Conservation (phyloP, 176 grass and related monocot genomes). For the Aegilops sharonensis region DNA sequence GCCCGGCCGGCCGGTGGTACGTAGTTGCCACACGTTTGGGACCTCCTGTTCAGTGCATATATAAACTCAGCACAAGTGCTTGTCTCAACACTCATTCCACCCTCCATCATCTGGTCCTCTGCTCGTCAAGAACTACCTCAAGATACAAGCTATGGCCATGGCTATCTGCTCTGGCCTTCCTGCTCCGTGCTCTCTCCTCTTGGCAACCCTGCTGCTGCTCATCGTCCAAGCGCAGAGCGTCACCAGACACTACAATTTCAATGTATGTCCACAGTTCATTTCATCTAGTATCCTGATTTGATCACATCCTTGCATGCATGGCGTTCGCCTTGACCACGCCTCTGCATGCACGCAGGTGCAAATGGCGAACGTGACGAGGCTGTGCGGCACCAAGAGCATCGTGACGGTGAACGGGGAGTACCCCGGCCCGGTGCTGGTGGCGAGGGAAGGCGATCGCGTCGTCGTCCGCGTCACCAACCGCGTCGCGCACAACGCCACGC, state of each 20-base stretch:
- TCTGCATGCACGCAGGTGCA: conserved; percentile 41
- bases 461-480: conserved; percentile 66
- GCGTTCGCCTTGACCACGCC: too few species aligned
- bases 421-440: conserved; percentile 52
- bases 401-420: conserved; percentile 80
- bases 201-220: conserved; percentile 39
- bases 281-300: not conserved
- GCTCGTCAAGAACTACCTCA: not conserved
- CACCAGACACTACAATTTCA: conserved; percentile 60
- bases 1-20: conserved; percentile 21
- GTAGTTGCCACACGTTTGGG: conserved; percentile 17
- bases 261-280: conserved; percentile 30
- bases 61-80: not conserved
- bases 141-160: conserved; percentile 9
- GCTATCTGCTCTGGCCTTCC: conserved; percentile 28
- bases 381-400: conserved; percentile 68
- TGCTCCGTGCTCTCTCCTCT: conserved; percentile 26
- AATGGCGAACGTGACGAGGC: conserved; percentile 63
- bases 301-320: not conserved
- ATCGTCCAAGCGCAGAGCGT: conserved; percentile 37
- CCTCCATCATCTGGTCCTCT: not conserved
- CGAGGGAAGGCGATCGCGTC: conserved; percentile 72
- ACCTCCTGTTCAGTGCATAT: conserved; percentile 15
- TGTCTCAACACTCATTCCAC: conserved; percentile 7
- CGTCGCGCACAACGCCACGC: conserved; percentile 54